phyloP scores from a whole-genome alignment of 805 yeast genomes.

The Teunomyces panamensis region DNA sequence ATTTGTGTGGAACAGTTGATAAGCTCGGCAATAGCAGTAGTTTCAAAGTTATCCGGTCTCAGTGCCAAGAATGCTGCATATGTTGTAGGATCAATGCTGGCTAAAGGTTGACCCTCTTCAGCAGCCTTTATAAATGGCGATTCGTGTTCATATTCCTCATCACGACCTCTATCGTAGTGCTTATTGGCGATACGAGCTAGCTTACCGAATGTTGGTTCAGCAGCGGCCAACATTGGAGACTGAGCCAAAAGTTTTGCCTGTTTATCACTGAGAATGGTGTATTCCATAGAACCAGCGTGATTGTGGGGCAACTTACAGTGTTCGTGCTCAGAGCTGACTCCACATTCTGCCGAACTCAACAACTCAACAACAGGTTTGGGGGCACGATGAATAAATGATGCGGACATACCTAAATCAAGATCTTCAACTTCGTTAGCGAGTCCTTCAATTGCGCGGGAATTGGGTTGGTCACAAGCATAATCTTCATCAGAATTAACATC shows the following conservation, averaged over 20 bases:
- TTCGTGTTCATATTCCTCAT: conserved; percentile 17
- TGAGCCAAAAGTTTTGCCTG: conserved; percentile 54
- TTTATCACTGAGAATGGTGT: conserved; percentile 41
- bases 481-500: conserved; percentile 4
- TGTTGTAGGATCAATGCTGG: conserved; percentile 49
- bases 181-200: conserved; percentile 40
- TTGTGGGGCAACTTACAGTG: conserved; percentile 32
- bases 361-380: conserved; percentile 37
- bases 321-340: conserved; percentile 22
- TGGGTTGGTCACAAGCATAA: not conserved
- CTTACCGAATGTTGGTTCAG: conserved; percentile 55
- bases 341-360: conserved; percentile 15
- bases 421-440: conserved; percentile 27
- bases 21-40: conserved; percentile 75
- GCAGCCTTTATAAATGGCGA: conserved; percentile 24
- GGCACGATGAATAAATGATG: conserved; percentile 38
- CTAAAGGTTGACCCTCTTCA: conserved; percentile 11
- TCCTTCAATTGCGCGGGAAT: not conserved
- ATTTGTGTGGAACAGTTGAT: conserved; percentile 56
- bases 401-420: conserved; percentile 37
- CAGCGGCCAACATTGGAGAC: conserved; percentile 56
- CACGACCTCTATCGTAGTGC: conserved; percentile 10
- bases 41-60: conserved; percentile 85
- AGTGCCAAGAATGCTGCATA: conserved; percentile 77
- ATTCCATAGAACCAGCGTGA: conserved; percentile 20